Evolutionary conservation across 2,329 filamentous ascomycete species (phyloP).

Genomic region (Dryadomyces quercus-mongolicae): DNA sequence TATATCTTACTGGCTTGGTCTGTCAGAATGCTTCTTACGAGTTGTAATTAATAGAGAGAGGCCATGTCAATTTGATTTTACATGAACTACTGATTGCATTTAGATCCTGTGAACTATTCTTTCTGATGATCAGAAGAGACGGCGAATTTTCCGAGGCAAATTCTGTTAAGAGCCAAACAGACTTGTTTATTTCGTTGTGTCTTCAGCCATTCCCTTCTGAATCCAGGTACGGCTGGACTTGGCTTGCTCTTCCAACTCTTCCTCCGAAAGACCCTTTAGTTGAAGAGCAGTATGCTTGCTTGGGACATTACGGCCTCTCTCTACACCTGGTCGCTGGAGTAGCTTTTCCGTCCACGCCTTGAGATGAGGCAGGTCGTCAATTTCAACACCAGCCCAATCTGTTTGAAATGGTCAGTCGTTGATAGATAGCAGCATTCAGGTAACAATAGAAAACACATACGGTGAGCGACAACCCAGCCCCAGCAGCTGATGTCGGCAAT

Average conservation of each 20-base stretch:
- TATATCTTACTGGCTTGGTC: no score
- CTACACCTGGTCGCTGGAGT: conserved; percentile 54
- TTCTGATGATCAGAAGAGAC: no score
- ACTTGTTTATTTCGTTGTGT: conserved; percentile 32
- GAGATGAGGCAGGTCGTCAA: conserved; percentile 63
- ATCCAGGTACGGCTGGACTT: conserved; percentile 44
- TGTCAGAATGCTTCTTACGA: no score
- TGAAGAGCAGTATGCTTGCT: conserved; percentile 45
- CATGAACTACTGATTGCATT: no score
- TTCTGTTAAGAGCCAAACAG: not conserved
- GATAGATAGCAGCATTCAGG: conserved; percentile 50
- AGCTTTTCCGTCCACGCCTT: conserved; percentile 68
- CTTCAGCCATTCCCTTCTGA: conserved; percentile 50
- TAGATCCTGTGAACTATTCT: no score
- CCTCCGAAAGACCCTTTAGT: conserved; percentile 21
- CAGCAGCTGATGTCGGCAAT: conserved; percentile 72
- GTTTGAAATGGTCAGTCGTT: conserved; percentile 34
- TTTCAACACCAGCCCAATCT: conserved; percentile 53
- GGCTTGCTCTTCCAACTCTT: conserved; percentile 39
- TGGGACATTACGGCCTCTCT: conserved; percentile 62
- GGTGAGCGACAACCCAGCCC: conserved; percentile 56
- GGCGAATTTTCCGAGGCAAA: no score
- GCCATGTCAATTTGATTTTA: no score
- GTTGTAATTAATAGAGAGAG: no score
- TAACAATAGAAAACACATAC: conserved; percentile 48